Evolutionary conservation across 805 yeast species (phyloP).

Genomic region (Teunomyces aglyptinius): DNA sequence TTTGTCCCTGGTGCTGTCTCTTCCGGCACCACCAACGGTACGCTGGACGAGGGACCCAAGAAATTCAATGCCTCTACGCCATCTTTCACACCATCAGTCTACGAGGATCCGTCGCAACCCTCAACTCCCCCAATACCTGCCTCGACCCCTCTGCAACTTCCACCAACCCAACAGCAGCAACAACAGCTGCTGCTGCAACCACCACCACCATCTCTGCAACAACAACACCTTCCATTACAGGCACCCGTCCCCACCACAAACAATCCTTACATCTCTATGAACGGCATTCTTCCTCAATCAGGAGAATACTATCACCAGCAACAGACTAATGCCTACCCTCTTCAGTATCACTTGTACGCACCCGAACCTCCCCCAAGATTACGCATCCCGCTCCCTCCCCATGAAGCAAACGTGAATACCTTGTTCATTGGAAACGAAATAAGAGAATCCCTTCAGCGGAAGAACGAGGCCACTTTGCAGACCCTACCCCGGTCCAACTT

Average conservation of each 20-base stretch:
- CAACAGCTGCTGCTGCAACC: conserved; percentile 1
- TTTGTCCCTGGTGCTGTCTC: conserved; percentile 40
- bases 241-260: not conserved
- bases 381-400: conserved; percentile 56
- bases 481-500: conserved; percentile 46
- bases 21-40: conserved; percentile 6
- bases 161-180: not conserved
- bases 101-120: not conserved
- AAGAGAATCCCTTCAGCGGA: conserved; percentile 67
- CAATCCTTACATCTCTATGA: conserved; percentile 22
- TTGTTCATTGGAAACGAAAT: conserved; percentile 72
- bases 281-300: conserved; percentile 13
- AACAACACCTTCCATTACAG: conserved; percentile 1
- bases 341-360: conserved; percentile 85
- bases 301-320: conserved; percentile 21
- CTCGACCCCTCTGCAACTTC: not conserved
- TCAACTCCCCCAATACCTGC: not conserved
- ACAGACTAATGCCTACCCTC: conserved; percentile 39
- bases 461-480: conserved; percentile 79
- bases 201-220: not conserved
- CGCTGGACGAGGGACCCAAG: conserved; percentile 11
- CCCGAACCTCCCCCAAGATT: conserved; percentile 83
- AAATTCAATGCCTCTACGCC: conserved; percentile 41
- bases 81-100: conserved; percentile 34
- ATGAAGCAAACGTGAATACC: conserved; percentile 67